Conservation (phyloP, 192 early-diverging fungal species). For the Entomortierella lignicola region DNA sequence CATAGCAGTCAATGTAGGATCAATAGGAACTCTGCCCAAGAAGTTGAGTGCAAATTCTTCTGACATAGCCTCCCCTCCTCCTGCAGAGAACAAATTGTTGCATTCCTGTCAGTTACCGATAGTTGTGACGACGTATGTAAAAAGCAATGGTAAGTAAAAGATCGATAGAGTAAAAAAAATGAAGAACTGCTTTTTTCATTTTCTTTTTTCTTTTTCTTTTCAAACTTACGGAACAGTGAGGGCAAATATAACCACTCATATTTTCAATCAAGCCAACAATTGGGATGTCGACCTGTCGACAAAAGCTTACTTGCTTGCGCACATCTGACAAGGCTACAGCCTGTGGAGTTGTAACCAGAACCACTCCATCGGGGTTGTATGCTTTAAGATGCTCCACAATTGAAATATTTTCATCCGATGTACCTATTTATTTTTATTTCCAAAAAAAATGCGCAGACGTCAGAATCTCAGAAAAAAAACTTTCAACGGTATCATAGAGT, state of each 20-base stretch:
- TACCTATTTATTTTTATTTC: conserved; percentile 73
- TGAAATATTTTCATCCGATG: conserved; percentile 97
- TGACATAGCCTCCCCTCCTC: conserved; percentile 93
- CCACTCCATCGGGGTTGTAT: conserved; percentile 83
- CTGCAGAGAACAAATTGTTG: conserved; percentile 92
- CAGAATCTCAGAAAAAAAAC: background rate
- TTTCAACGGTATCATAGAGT: no score
- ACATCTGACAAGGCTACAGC: conserved; percentile 86
- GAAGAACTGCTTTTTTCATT: no score
- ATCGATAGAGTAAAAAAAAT: no score
- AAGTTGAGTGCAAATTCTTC: conserved; percentile 87
- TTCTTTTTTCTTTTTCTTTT: no score
- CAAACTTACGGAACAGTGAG: conserved; percentile 76
- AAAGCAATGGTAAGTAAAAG: no score
- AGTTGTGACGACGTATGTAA: background rate
- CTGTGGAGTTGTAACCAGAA: conserved; percentile 98
- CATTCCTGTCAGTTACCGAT: conserved; percentile 66
- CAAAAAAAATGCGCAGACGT: background rate
- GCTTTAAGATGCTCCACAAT: conserved; percentile 92
- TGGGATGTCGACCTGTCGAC: conserved; percentile 84
- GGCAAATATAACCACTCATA: conserved; percentile 97
- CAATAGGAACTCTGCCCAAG: conserved; percentile 92
- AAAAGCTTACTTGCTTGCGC: conserved; percentile 95
- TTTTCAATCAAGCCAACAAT: conserved; percentile 95
- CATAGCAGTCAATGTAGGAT: conserved; percentile 80